Evolutionary conservation across 225 moss, liverwort and hornwort species (phyloP).

Genomic region (Anthoceros angustus): DNA sequence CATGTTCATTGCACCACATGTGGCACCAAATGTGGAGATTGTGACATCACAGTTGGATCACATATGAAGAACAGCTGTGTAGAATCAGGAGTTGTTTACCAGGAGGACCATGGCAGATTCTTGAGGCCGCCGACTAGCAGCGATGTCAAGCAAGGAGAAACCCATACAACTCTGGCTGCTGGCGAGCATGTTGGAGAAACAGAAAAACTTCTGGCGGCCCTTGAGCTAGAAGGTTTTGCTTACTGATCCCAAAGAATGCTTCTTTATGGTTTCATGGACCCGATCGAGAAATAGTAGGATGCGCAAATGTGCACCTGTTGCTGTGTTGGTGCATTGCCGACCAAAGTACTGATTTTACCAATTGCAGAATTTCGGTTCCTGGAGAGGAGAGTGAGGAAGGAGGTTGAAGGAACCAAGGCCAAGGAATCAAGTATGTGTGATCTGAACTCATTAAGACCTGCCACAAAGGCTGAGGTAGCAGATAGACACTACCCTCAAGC

Average conservation of each 20-base stretch:
- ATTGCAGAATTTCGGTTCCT: slow-evolving; percentile 17
- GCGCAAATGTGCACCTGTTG: background rate
- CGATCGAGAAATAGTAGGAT: background rate
- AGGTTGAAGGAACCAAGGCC: slow-evolving; percentile 15
- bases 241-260: background rate
- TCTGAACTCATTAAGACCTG: background rate
- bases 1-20: background rate
- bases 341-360: background rate
- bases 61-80: background rate
- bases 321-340: background rate
- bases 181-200: background rate
- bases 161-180: background rate
- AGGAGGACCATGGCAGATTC: background rate
- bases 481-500: background rate
- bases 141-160: background rate
- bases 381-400: slow-evolving; percentile 26
- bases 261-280: background rate
- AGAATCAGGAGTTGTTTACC: background rate
- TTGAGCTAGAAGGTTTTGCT: background rate
- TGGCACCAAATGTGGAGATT: background rate
- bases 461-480: background rate
- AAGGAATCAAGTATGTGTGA: background rate
- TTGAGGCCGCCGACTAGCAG: background rate
- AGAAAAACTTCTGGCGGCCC: background rate
- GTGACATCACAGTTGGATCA: background rate